Base-by-base conservation (phyloP, 768 basidiomycete species). In the Phylloporus sp. region DNA sequence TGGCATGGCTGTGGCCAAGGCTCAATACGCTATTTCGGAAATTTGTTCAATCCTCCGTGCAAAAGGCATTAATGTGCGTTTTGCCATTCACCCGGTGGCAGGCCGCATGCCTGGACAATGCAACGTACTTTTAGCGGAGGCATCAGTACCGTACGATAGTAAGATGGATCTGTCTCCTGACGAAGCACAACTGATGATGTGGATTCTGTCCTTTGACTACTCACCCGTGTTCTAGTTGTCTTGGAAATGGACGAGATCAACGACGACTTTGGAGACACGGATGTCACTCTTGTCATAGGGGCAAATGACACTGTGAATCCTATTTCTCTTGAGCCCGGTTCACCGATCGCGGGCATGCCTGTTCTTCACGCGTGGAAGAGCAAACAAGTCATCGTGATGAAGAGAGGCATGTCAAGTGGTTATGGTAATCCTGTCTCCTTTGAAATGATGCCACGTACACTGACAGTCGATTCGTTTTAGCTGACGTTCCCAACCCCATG, bases 231-330 rank as follows among this genome's bases (percentile, higher is more conserved):
- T 24, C 59, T n/a, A 91, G 91, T 93, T 57, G 90, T 93, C 35
- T 74, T 88, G 52, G 91, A 94, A 71, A 92, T 94, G 91, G 91
- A 94, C 54, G 91, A 94, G 70, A 93, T 94, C 73, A 93, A 94
- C 64, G 89, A 93, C 35, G 91, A 94, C 65, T 94, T 94, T 68
- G 74, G 76, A 47, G 88, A 90, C 31, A 94, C 91, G 0, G 91
- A 94, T 63, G 80, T 94, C n/a, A 88, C 86, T 7, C 80, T 94
- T 18, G 91, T 93, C 56, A 93, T 93, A 56, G 91, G 91, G 22
- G 91, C 91, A 18, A 94, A 94, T 60, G 91, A 94, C 63, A 94
- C 91, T 2, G 91, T 94, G 46, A 94, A 94, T 63, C 91, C 91
- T 13, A 91, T 93, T 56, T 88, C 90, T 10, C 74, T 94, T 12